A percentile compares a stretch with the other conserved stretches of the same genome.
Conservation (phyloP, 2,329 filamentous ascomycete genomes). For the Chaetothyriales sp. region DNA sequence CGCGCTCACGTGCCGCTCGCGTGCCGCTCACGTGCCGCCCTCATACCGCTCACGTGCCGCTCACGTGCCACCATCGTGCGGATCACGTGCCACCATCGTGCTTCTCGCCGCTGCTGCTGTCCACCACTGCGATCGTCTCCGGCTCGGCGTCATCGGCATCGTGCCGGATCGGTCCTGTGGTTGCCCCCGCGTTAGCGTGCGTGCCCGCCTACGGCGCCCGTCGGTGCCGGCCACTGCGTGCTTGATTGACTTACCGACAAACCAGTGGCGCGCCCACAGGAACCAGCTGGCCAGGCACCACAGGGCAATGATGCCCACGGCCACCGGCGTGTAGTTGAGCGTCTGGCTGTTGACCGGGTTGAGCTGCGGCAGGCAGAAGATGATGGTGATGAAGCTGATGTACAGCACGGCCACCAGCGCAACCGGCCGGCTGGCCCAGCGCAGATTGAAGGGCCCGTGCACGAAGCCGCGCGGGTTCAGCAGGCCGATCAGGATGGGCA, state of each 20-base stretch:
- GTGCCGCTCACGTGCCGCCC: no score
- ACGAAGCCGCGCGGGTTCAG: conserved; percentile 39
- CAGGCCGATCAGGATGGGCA: conserved; percentile 43
- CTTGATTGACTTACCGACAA: conserved; percentile 28
- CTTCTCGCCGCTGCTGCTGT: no score
- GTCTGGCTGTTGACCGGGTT: conserved; percentile 45
- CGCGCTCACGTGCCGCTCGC: no score
- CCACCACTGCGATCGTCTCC: no score
- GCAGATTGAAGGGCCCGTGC: conserved; percentile 45
- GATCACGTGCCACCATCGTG: no score
- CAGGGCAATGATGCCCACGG: conserved; percentile 43
- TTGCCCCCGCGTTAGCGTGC: no score
- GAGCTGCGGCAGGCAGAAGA: conserved; percentile 43
- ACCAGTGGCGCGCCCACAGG: conserved; percentile 42
- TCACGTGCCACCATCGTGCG: no score
- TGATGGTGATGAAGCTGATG: conserved; percentile 43
- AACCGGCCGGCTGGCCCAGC: conserved; percentile 33
- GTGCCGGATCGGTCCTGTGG: no score
- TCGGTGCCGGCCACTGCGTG: no score
- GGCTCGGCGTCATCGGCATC: no score
- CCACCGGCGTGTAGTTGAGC: conserved; percentile 47
- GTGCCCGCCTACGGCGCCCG: no score
- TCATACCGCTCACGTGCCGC: no score
- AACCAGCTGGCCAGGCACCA: conserved; percentile 38
- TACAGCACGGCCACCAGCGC: conserved; percentile 37